These are phyloP conservation scores for Solanum commersonii DNA, from an alignment of 257 asterid genomes.

Conservation along the genomic window DNA sequence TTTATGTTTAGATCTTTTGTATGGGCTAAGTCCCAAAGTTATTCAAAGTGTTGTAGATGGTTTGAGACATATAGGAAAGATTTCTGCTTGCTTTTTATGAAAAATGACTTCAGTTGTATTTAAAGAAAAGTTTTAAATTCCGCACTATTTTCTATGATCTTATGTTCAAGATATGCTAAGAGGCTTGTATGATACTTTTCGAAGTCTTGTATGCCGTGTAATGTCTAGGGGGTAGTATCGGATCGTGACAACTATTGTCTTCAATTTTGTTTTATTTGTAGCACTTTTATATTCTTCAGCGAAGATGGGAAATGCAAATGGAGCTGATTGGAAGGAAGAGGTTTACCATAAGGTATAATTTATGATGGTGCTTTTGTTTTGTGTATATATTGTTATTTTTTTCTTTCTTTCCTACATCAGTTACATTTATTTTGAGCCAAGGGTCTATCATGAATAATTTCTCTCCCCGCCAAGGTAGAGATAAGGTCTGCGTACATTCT, in stretches of 20 bases:
- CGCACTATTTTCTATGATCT: too few relatives aligned
- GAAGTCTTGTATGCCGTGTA: too few relatives aligned
- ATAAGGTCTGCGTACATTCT: not conserved
- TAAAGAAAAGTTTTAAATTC: too few relatives aligned
- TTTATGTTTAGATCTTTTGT: too few relatives aligned
- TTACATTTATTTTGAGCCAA: not conserved
- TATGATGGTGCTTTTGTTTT: not conserved
- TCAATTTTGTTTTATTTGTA: slow-evolving; percentile 2
- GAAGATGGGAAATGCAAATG: slow-evolving; percentile 48
- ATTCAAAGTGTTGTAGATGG: too few relatives aligned
- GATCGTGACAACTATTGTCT: not conserved
- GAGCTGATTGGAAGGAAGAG: slow-evolving; percentile 91
- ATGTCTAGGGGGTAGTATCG: too few relatives aligned
- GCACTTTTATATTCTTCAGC: slow-evolving; percentile 68
- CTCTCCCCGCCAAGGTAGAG: not conserved
- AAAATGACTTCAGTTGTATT: too few relatives aligned
- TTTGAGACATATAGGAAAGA: too few relatives aligned
- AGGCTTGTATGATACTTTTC: too few relatives aligned
- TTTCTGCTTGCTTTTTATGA: too few relatives aligned
- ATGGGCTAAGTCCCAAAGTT: too few relatives aligned
- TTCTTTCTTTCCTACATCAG: not conserved
- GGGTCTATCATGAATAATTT: not conserved
- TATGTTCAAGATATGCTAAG: too few relatives aligned
- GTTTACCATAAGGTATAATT: slow-evolving; percentile 48
- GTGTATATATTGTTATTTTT: not conserved